Evolutionary conservation across 305 asterid genomes (phyloP).

Genomic region (Rubia occidens): DNA sequence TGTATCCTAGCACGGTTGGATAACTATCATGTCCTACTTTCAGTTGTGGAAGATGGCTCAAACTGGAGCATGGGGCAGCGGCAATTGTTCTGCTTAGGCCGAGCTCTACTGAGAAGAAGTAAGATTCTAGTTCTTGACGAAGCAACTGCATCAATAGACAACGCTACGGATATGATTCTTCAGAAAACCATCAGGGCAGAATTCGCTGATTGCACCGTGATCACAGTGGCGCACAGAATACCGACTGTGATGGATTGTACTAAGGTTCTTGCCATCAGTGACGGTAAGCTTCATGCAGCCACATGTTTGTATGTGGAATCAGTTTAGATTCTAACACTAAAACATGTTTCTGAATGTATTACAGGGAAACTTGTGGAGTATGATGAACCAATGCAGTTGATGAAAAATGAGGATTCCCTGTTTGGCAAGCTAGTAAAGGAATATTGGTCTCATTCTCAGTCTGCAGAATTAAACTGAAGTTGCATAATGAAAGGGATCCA

Average conservation of each 20-base stretch:
- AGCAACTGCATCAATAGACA: conserved; percentile 94
- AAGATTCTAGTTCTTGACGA: conserved; percentile 81
- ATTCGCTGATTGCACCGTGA: conserved; percentile 63
- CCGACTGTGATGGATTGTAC: conserved; percentile 95
- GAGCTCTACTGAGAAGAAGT: conserved; percentile 72
- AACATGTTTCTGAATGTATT: neutral
- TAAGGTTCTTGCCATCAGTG: conserved; percentile 76
- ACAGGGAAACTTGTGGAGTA: conserved; percentile 78
- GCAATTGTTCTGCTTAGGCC: conserved; percentile 77
- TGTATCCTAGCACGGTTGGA: neutral
- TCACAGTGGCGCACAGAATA: conserved; percentile 84
- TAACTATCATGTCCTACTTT: conserved; percentile 7
- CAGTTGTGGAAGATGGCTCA: conserved; percentile 88
- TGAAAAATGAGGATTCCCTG: conserved; percentile 64
- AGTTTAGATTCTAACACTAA: neutral
- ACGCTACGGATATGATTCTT: conserved; percentile 68
- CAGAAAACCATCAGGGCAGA: conserved; percentile 74
- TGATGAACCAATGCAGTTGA: conserved; percentile 72
- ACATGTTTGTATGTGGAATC: neutral
- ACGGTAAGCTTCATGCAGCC: conserved; percentile 38
- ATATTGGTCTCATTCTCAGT: conserved; percentile 69
- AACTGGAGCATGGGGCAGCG: conserved; percentile 99
- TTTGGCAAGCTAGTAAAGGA: conserved; percentile 81
- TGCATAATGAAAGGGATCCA: neutral
- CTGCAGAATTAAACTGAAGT: conserved; percentile 32